Evolutionary conservation across 1,284 basidiomycete genomes (phyloP), one percentile per base, ranked within the genome.

Genomic region (Sanguinoderma infundibulare): DNA sequence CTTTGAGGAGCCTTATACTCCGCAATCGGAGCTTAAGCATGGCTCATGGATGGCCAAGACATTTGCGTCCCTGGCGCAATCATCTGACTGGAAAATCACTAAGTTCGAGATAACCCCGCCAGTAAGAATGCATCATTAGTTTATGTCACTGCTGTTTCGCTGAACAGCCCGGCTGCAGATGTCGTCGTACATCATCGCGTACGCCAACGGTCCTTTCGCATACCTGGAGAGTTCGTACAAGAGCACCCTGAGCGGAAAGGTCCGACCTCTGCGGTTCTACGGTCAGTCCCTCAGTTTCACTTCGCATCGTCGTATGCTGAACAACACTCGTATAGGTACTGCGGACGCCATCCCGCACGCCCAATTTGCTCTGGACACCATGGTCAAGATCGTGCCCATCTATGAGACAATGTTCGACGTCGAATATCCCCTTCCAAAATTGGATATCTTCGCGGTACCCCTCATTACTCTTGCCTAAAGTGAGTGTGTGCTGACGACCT

Each of bases 351-450:
- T 98, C 69, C 84, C 90, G 69, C 92, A 92, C 70, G 87, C 89
- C 3, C 83, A 89, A 66, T 92, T 90, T 67, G 94, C 94, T 8
- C 87, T 98, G 44, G 95, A 98, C 67, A 90, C 97, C 66, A 97
- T 94, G 78, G 86, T 85, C 46, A 86, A 86, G 68, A 91, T 95
- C 6, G 79, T 98, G 35, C 96, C 96, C 17, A 95, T 59, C 17
- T 98, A 98, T 75, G 96, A 98, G 77, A 83, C 92, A 73, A 85
- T 95, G 59, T 97, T 97, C 71, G 89, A 95, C 68, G 87, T 97
- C 65, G 92, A 92, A 64, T 98, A 91, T 75, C 95, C 96, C 30
- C 82, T 98, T 42, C 95, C 96, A 17, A 98, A 98, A 79, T 83
- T 97, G 46, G 95, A 97, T 72, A 95, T 94, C 1, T 81, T 96